Base-by-base conservation (phyloP, 768 basidiomycete species). In the Suillus decipiens region DNA sequence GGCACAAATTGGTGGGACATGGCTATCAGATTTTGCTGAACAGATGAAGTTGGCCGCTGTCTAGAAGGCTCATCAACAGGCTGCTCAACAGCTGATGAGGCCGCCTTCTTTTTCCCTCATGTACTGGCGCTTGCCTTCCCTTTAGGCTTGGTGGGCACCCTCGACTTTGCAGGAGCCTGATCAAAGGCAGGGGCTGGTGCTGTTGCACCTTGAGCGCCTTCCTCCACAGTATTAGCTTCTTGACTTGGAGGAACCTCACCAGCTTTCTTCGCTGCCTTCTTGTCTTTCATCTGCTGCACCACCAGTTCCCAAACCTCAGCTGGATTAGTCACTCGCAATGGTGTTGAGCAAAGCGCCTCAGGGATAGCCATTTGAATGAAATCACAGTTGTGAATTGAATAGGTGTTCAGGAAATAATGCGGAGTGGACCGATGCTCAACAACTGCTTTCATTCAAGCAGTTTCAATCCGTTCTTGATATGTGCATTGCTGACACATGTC, bases 311-410 rank as follows among this genome's bases (percentile, higher is more conserved):
- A 3, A 36, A 47, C 41, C 6, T 59, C 58, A 17, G 34, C 36
- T 31, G 41, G 10, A 42, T 59, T 59, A 10, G 19, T 59, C 4
- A 55, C 53, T 15, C 48, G 5, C 43, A 31, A 31, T 15, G 59
- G 59, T 1, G 54, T 14, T 41, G 43, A n/a, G 8, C 19, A 34
- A 39, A 64, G 60, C 2, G 12, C 12, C 12, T 63, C 53, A 36
- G 61, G 64, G 15, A 64, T 39, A 10, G 31, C 54, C n/a, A 61
- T 28, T n/a, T 19, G 55, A 5, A 64, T 62, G 9, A 28, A 31
- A 33, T 64, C 56, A 22, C 67, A 67, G 33, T 71, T 71, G 41
- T 69, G 70, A 28, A 71, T 62, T 1, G 66, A 64, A 37, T 63
- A 39, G 4, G 53, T 64, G 56, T 70, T 70, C 17, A 69, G 57